These are phyloP conservation scores for Peniophora sp. DNA, from an alignment of 1,284 basidiomycete species.

Conservation along the genomic window DNA sequence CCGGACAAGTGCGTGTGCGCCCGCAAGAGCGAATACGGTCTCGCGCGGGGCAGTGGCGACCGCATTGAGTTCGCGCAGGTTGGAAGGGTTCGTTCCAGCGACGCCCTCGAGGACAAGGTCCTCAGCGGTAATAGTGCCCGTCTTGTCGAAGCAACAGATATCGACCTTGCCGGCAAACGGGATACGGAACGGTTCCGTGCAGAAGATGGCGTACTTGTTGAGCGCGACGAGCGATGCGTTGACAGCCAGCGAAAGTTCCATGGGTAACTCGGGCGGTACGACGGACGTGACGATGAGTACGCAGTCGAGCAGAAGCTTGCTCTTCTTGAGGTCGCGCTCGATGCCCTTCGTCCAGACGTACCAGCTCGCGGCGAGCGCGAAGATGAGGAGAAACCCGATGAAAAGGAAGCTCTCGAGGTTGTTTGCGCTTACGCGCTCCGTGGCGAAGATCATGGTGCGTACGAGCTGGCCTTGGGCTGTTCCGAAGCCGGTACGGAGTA, in stretches of 20 bases:
- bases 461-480: slow-evolving; percentile 94
- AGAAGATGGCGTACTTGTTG: slow-evolving; percentile 92
- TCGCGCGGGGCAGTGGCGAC: slow-evolving; percentile 73
- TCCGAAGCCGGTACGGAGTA: slow-evolving; percentile 93
- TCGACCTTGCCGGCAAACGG: slow-evolving; percentile 90
- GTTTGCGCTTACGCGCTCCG: slow-evolving; percentile 90
- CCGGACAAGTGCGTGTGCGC: slow-evolving; percentile 91
- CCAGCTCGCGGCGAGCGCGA: slow-evolving; percentile 91
- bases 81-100: slow-evolving; percentile 72
- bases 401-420: slow-evolving; percentile 92
- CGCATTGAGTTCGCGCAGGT: slow-evolving; percentile 65
- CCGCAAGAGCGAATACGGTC: slow-evolving; percentile 85
- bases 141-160: slow-evolving; percentile 97
- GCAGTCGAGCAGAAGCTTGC: slow-evolving; percentile 88
- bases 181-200: slow-evolving; percentile 95
- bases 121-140: slow-evolving; percentile 93
- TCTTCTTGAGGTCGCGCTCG: slow-evolving; percentile 85
- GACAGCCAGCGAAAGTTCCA: slow-evolving; percentile 93
- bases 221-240: slow-evolving; percentile 91
- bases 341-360: slow-evolving; percentile 96
- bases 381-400: slow-evolving; percentile 92
- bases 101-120: slow-evolving; percentile 92
- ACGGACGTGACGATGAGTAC: slow-evolving; percentile 93
- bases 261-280: slow-evolving; percentile 91
- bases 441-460: slow-evolving; percentile 96